phyloP scores from a whole-genome alignment of 2,329 filamentous ascomycete species.

The Fusarium tricinctum region DNA sequence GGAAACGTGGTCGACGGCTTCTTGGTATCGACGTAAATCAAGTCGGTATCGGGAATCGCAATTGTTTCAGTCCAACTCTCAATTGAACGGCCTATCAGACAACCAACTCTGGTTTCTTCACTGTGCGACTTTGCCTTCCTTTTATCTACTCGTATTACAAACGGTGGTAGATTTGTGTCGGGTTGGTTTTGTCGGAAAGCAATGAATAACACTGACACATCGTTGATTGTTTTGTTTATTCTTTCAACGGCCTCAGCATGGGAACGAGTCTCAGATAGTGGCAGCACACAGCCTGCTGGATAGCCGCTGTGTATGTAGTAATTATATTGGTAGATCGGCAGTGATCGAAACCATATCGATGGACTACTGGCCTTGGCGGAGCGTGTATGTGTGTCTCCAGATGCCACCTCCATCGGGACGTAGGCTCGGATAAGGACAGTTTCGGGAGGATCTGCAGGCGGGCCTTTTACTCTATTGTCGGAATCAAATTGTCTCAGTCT shows the following conservation, averaged over 20 bases:
- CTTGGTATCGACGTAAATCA: background rate
- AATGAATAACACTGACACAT: background rate
- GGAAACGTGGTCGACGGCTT: background rate
- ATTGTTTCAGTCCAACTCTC: background rate
- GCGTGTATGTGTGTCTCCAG: background rate
- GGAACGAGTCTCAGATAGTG: background rate
- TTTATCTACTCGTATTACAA: background rate
- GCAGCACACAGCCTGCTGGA: background rate
- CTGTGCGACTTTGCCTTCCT: background rate
- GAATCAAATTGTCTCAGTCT: conserved; percentile 16
- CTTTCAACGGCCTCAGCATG: background rate
- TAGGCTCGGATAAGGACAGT: conserved; percentile 14
- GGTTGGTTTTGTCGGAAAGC: background rate
- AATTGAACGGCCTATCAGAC: background rate
- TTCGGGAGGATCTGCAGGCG: conserved; percentile 25
- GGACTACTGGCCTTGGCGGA: background rate
- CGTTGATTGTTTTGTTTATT: background rate
- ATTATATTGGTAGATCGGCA: background rate
- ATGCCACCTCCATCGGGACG: conserved; percentile 5
- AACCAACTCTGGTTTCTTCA: background rate
- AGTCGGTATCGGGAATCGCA: background rate
- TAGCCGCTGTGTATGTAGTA: background rate
- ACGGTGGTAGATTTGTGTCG: background rate
- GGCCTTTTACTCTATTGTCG: conserved; percentile 6
- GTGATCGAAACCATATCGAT: background rate